Base-by-base conservation (phyloP, 768 basidiomycete genomes). In the Boletus patriciae region DNA sequence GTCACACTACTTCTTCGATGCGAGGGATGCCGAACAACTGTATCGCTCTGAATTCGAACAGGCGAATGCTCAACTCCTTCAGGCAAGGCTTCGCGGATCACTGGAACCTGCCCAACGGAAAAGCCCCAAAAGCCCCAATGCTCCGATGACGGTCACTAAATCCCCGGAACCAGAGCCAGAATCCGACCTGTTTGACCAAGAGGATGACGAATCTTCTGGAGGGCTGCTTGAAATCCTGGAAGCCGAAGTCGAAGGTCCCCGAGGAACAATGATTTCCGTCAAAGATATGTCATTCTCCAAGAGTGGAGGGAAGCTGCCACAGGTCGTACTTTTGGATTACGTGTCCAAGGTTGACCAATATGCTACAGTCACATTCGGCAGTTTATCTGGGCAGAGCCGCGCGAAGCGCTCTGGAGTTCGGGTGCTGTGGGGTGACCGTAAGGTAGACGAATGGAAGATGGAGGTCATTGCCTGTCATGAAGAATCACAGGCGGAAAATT, bases 401-500 rank as follows among this genome's bases (percentile, higher is more conserved):
- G 92, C 86, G 3, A 86, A 83, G 61, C 82, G 94, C 49, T 87
- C 85, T 12, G 77, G 81, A 36, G 80, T 94, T 46, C 83, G 74
- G 52, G 81, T 98, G 54, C 78, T 85, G 31, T 95, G 92, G 92
- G 79, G 80, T 42, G 83, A 82, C 34, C 79, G 76, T 50, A 80
- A 79, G 60, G 73, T 74, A 54, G 76, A 82, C 52, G 79, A 85
- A 48, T 97, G 89, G 88, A 69, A 69, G 16, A 99, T 98, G 96
- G 82, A 85, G 4, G 83, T 91, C 57, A 76, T 91, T 43, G 94
- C 91, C 15, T 98, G 96, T 65, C 76, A 82, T 43, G 83, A 90
- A 59, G 80, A 83, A 53, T 64, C 67, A 0, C 94, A 98, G 69
- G 94, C 96, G 23, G 91, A 92, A 70, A 86, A 98, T 64, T 99